Evolutionary conservation across 2,329 filamentous ascomycete species (phyloP), one percentile per base, ranked within the genome.

Genomic region (Didymella sp.): DNA sequence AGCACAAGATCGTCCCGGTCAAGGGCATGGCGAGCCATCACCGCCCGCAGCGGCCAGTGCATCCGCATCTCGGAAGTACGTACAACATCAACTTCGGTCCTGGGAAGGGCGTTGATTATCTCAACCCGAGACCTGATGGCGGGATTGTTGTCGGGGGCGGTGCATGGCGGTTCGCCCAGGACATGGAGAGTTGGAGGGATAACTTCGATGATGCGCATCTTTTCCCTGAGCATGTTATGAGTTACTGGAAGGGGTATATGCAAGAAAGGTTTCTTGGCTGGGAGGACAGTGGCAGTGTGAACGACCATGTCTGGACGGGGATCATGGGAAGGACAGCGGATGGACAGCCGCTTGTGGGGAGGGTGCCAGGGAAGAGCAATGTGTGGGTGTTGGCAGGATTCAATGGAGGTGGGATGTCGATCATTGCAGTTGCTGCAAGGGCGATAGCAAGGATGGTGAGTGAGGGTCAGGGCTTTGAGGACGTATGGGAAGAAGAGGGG

Each of bases 331-430:
- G 77, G 43, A 79, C 75, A 0, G 69, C 71, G 0, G 81, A 83
- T 56, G 70, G 66, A 0, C 59, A 53, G 58, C 81, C 82, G 0
- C 76, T 78, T n/a, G 66, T 84, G 1, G 81, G 81, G 0, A 59
- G 63, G 0, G 70, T 84, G 0, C 81, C 81, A 0, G 75, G 68
- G 0, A 74, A 25, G 43, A 52, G 70, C 2, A 74, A 73, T 6
- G 76, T 80, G 59, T 80, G 76, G 43, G 71, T 84, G n/a, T 67
- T 80, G 21, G 80, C 78, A 0, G 82, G 82, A 0, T 84, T 83
- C 57, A 79, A 77, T 27, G 82, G 82, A 0, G 81, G 83, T 52
- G 82, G 82, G 0, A 84, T 84, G 81, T 76, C 80, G 0, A 63
- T 79, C 22, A 76, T 82, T 17, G 78, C 78, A 19, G 68, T 80